These are phyloP conservation scores for Tylopilus vinaceipallidus DNA, from an alignment of 768 basidiomycete species.

Conservation along the genomic window DNA sequence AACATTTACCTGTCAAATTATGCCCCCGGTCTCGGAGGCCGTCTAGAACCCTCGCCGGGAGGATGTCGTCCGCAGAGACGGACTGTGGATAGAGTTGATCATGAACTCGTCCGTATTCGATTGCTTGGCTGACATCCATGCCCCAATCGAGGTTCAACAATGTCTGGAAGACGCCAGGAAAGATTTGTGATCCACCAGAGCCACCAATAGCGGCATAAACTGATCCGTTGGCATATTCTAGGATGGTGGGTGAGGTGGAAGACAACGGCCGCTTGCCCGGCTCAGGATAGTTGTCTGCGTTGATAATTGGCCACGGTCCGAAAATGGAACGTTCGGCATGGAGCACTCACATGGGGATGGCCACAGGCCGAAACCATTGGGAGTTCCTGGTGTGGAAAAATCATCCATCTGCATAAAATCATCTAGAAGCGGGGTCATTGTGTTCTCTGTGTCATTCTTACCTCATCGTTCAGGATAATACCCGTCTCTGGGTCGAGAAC, in stretches of 20 bases:
- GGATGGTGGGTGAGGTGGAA: slow-evolving; percentile 76
- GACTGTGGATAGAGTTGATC: slow-evolving; percentile 75
- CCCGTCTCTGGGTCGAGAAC: slow-evolving; percentile 88
- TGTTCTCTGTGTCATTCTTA: slow-evolving; percentile 17
- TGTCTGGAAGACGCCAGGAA: slow-evolving; percentile 75
- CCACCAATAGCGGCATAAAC: slow-evolving; percentile 78
- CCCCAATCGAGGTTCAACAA: slow-evolving; percentile 77
- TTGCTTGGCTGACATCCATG: slow-evolving; percentile 70
- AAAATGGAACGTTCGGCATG: neutral
- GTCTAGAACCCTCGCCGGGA: slow-evolving; percentile 54
- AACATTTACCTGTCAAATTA: slow-evolving; percentile 56
- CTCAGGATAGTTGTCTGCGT: slow-evolving; percentile 81
- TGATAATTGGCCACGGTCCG: neutral
- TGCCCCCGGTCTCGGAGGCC: slow-evolving; percentile 65
- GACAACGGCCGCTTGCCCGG: slow-evolving; percentile 89
- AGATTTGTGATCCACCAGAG: slow-evolving; percentile 86
- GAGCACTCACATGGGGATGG: slow-evolving; percentile 70
- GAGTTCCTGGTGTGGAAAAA: slow-evolving; percentile 81
- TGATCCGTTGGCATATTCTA: slow-evolving; percentile 73
- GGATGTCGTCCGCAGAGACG: slow-evolving; percentile 61
- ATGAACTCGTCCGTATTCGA: slow-evolving; percentile 85
- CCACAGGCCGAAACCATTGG: slow-evolving; percentile 80
- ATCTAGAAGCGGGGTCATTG: neutral
- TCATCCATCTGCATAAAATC: slow-evolving; percentile 69
- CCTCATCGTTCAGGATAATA: slow-evolving; percentile 87